Evolutionary conservation across 2,329 filamentous ascomycete species (phyloP), one percentile per base, ranked within the genome.

Genomic region (Lizonia empirigonia): DNA sequence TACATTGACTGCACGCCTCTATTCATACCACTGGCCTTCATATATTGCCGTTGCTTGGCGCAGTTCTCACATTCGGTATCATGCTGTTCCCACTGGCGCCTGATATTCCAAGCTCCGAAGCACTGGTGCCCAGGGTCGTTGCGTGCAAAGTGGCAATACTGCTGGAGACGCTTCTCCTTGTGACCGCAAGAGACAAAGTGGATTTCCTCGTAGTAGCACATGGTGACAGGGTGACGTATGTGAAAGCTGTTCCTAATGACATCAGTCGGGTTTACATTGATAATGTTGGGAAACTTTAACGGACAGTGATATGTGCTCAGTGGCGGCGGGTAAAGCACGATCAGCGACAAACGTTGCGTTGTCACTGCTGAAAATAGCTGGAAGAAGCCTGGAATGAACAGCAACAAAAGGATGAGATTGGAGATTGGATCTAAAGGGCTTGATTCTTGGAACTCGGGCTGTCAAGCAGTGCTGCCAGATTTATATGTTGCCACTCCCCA

Each of bases 151-250:
- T 91, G 89, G 71, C 89, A 92, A 71, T 90, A 82, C 19, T 83
- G 85, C 65, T 86, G 84, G 23, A 89, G 76, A 16, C 84, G 81
- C 20, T 80, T 73, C 13, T 77, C 74, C 5, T 77, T 79, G 73
- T 90, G 87, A 23, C 78, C 78, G 75, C 88, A 92, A 18, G 65
- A 62, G 10, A 54, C 24, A 68, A 87, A 91, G 53, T 83, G 70
- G 60, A 88, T 87, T 56, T 86, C 83, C 68, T 91, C 87, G 71
- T 78, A 90, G 67, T 87, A 83, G 62, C 86, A 90, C 87, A 90
- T 89, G 4, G 35, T 37, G 29, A 27, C 10, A 7, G 18, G 6
- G 10, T 10, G 13, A 32, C 33, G 16, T 12, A 7, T 2, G 9
- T 27, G 15, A 12, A 16, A 38, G 27, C 49, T 52, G 22, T 18